Evolutionary conservation across 164 flowering plant species (phyloP).

Genomic region (Berberis vulgaris): DNA sequence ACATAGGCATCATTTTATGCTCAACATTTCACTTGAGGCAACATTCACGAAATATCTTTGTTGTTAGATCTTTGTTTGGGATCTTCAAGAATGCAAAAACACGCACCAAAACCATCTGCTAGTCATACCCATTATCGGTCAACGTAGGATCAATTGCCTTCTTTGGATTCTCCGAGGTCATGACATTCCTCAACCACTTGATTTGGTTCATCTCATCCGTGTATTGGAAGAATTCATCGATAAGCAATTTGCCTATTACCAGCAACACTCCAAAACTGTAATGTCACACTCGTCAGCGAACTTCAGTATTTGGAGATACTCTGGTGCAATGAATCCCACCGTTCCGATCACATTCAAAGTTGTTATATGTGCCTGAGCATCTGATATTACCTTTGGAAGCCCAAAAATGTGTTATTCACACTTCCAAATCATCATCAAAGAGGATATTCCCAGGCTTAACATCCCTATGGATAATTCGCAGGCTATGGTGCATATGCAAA

Average conservation of each 20-base stretch:
- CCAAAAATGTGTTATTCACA: conserved; percentile 85
- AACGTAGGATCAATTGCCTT: conserved; percentile 62
- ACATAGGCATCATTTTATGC: not conserved
- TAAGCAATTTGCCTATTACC: conserved; percentile 73
- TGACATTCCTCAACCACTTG: conserved; percentile 81
- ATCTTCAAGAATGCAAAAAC: conserved; percentile 77
- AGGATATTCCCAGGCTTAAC: conserved; percentile 82
- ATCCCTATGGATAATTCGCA: conserved; percentile 76
- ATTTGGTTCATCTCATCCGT: conserved; percentile 67
- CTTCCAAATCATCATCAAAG: conserved; percentile 84
- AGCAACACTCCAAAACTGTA: conserved; percentile 79
- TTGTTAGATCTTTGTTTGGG: conserved; percentile 89
- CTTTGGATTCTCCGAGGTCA: conserved; percentile 60
- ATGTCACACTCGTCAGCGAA: conserved; percentile 92
- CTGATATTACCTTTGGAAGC: conserved; percentile 75
- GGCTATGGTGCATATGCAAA: conserved; percentile 61
- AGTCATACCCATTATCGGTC: conserved; percentile 54
- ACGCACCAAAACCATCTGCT: conserved; percentile 85
- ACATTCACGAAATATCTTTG: conserved; percentile 68
- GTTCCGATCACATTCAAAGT: conserved; percentile 79
- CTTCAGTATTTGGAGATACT: conserved; percentile 75
- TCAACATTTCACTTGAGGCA: conserved; percentile 54
- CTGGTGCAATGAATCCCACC: conserved; percentile 86
- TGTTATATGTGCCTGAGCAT: conserved; percentile 55
- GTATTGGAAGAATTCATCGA: conserved; percentile 63